Conservation (phyloP, 2,329 filamentous ascomycete species). For the Apiospora kogelbergensis region DNA sequence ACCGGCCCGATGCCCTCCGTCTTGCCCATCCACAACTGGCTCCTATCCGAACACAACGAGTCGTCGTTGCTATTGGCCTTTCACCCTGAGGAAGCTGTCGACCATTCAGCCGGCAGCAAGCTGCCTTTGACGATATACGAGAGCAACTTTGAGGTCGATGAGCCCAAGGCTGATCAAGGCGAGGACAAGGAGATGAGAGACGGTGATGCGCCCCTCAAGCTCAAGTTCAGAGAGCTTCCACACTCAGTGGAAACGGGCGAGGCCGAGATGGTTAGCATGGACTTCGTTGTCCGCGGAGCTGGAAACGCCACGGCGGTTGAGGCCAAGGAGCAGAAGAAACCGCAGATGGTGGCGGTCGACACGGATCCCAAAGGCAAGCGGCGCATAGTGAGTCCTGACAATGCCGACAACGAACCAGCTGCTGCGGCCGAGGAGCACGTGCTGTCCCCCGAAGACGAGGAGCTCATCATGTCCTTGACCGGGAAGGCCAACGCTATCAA, state of each 20-base stretch:
- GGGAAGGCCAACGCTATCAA: slow-evolving; percentile 91
- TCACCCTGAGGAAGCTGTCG: slow-evolving; percentile 63
- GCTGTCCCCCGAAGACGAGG: slow-evolving; percentile 60
- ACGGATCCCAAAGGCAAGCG: slow-evolving; percentile 55
- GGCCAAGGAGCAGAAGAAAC: slow-evolving; percentile 38
- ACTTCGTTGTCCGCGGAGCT: slow-evolving; percentile 84
- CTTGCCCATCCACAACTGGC: slow-evolving; percentile 75
- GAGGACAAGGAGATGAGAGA: slow-evolving; percentile 76
- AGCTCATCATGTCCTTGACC: slow-evolving; percentile 66
- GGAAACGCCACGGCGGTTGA: slow-evolving; percentile 71
- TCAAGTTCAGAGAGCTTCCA: slow-evolving; percentile 79
- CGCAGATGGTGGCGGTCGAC: slow-evolving; percentile 40
- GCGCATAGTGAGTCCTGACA: slow-evolving; percentile 35
- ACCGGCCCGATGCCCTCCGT: slow-evolving; percentile 69
- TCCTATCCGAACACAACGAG: slow-evolving; percentile 76
- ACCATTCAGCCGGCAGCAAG: slow-evolving; percentile 67
- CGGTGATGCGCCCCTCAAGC: slow-evolving; percentile 51
- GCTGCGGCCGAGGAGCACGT: slow-evolving; percentile 41
- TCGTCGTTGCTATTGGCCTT: slow-evolving; percentile 86
- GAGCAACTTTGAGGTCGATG: slow-evolving; percentile 73
- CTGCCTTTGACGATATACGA: slow-evolving; percentile 92
- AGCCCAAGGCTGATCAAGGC: slow-evolving; percentile 46
- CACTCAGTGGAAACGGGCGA: slow-evolving; percentile 93
- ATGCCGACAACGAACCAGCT: slow-evolving; percentile 26
- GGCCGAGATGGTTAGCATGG: slow-evolving; percentile 96